Conservation (phyloP, 176 grass and related monocot genomes). For the Puya raimondii region DNA sequence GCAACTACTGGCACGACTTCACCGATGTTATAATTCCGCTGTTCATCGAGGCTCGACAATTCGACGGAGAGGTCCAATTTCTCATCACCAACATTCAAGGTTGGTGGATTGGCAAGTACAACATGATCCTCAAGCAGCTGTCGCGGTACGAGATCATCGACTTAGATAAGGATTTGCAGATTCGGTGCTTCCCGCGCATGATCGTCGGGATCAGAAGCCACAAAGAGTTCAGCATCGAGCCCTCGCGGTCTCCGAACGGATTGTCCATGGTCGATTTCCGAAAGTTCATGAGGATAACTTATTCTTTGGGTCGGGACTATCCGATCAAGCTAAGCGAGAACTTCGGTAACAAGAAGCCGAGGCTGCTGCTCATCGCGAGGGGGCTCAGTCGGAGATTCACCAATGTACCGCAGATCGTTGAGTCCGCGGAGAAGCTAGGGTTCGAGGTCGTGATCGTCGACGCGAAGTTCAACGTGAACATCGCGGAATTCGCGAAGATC, state of each 20-base stretch:
- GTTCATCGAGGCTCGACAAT: conserved; percentile 45
- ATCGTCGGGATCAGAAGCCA: conserved; percentile 41
- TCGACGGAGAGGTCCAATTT: conserved; percentile 46
- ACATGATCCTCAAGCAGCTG: conserved; percentile 29
- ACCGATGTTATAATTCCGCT: conserved; percentile 64
- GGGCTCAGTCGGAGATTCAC: conserved; percentile 38
- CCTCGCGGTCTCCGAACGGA: conserved; percentile 24
- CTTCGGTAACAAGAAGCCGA: conserved; percentile 25
- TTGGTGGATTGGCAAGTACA: conserved; percentile 83
- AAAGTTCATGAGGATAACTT: conserved; percentile 37
- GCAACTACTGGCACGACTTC: conserved; percentile 78
- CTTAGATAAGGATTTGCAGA: conserved; percentile 28
- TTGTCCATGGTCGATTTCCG: conserved; percentile 68
- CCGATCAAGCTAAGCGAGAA: not conserved
- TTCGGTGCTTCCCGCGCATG: conserved; percentile 47
- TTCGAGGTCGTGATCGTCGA: conserved; percentile 44
- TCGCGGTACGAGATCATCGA: conserved; percentile 48
- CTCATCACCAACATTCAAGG: conserved; percentile 37
- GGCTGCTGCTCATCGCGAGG: conserved; percentile 51
- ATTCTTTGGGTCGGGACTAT: conserved; percentile 31
- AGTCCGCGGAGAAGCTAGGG: conserved; percentile 38
- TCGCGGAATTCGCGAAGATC: conserved; percentile 30
- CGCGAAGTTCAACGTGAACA: conserved; percentile 26
- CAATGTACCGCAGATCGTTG: conserved; percentile 37
- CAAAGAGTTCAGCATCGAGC: conserved; percentile 53